Evolutionary conservation across 495 filamentous ascomycete genomes (phyloP).

Genomic region (Xylaria scruposa): DNA sequence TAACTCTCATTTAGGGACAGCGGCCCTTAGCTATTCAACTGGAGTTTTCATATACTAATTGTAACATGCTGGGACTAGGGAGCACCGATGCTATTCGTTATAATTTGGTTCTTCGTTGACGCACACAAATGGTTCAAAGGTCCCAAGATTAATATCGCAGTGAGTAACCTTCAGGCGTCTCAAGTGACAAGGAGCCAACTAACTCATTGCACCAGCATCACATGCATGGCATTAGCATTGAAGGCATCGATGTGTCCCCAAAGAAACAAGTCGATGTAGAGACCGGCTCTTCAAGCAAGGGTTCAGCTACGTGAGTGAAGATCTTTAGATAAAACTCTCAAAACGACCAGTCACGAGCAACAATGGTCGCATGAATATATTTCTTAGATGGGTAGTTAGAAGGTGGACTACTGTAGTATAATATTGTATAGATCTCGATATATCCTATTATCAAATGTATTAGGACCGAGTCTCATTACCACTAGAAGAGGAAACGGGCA

Average conservation of each 20-base stretch:
- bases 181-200: slow-evolving; percentile 16
- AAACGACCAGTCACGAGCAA: background rate
- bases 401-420: background rate
- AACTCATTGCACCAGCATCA: slow-evolving; percentile 32
- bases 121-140: slow-evolving; percentile 78
- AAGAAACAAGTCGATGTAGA: slow-evolving; percentile 34
- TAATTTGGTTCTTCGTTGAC: slow-evolving; percentile 73
- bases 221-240: slow-evolving; percentile 35
- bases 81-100: slow-evolving; percentile 61
- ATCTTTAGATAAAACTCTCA: background rate
- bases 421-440: background rate
- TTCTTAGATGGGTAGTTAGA: background rate
- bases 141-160: slow-evolving; percentile 70
- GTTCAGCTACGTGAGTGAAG: slow-evolving; percentile 4
- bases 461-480: background rate
- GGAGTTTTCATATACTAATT: background rate
- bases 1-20: background rate
- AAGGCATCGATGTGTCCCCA: slow-evolving; percentile 27
- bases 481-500: background rate
- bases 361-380: background rate
- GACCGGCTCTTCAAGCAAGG: slow-evolving; percentile 32
- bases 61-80: slow-evolving; percentile 33
- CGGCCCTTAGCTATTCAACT: background rate
- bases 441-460: background rate
- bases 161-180: slow-evolving; percentile 22